Evolutionary conservation across 768 basidiomycete species (phyloP).

Genomic region (Tricholoma matsutake): DNA sequence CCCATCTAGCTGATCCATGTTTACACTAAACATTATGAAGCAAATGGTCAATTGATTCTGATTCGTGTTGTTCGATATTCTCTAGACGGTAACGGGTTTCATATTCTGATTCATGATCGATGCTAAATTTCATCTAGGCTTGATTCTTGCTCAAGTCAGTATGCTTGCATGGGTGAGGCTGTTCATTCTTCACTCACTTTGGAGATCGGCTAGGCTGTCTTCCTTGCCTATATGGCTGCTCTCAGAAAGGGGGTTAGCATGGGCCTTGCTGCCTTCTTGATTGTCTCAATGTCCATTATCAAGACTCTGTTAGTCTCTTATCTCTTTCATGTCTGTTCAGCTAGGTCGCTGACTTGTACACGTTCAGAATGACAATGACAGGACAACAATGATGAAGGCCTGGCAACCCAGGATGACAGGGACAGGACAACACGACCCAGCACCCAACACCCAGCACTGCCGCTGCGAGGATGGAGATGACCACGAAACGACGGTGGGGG

Average conservation of each 20-base stretch:
- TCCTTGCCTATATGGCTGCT: slow-evolving; percentile 75
- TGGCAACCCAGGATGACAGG: too few relatives aligned
- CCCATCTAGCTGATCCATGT: slow-evolving; percentile 57
- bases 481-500: too few relatives aligned
- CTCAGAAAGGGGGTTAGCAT: slow-evolving; percentile 66
- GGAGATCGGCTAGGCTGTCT: slow-evolving; percentile 48
- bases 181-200: not conserved
- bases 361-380: slow-evolving; percentile 60
- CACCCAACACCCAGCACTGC: too few relatives aligned
- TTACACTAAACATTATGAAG: slow-evolving; percentile 77
- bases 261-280: slow-evolving; percentile 64
- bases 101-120: slow-evolving; percentile 4
- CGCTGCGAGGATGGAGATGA: too few relatives aligned
- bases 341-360: not conserved
- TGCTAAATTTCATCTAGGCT: slow-evolving; percentile 30
- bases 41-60: slow-evolving; percentile 60
- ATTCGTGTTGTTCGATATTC: slow-evolving; percentile 76
- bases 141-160: slow-evolving; percentile 52
- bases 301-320: slow-evolving; percentile 63
- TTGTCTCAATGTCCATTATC: slow-evolving; percentile 56
- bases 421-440: too few relatives aligned
- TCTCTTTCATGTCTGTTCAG: not conserved
- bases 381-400: too few relatives aligned
- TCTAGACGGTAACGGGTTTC: slow-evolving; percentile 58
- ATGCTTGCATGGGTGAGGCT: not conserved